Conservation (phyloP, 2,329 filamentous ascomycete genomes). For the Neofusicoccum laricinum region DNA sequence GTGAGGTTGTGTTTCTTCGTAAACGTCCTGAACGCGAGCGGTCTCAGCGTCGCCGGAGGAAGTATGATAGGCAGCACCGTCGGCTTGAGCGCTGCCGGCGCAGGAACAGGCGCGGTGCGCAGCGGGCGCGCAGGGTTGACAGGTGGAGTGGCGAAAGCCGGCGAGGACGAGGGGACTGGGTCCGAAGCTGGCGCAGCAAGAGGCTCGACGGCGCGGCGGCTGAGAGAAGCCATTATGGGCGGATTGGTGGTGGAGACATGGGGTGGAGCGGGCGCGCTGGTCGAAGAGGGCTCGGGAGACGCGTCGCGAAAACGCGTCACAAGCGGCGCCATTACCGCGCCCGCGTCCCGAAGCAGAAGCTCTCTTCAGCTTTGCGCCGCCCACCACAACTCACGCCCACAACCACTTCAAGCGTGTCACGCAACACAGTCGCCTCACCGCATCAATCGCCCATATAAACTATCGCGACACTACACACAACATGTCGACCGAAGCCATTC, state of each 20-base stretch:
- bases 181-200: slow-evolving; percentile 35
- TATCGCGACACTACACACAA: not conserved
- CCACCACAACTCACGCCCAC: not conserved
- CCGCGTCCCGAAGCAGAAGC: not conserved
- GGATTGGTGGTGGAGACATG: slow-evolving; percentile 7
- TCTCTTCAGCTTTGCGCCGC: not conserved
- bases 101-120: slow-evolving; percentile 39
- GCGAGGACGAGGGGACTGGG: slow-evolving; percentile 80
- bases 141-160: slow-evolving; percentile 78
- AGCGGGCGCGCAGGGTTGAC: slow-evolving; percentile 69
- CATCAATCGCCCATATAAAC: not conserved
- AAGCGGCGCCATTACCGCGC: not conserved
- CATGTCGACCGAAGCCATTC: slow-evolving; percentile 18
- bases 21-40: slow-evolving; percentile 90
- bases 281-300: slow-evolving; percentile 4
- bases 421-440: not conserved
- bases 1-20: slow-evolving; percentile 97
- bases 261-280: not conserved
- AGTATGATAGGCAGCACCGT: slow-evolving; percentile 83
- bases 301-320: slow-evolving; percentile 16
- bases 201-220: not conserved
- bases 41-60: slow-evolving; percentile 79
- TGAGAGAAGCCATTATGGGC: slow-evolving; percentile 7
- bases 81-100: slow-evolving; percentile 50
- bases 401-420: not conserved